Percentiles rank a stretch among this genome's conserved stretches.
Conservation (phyloP, 192 early-diverging fungal species). For the Coemansia aciculifera region DNA sequence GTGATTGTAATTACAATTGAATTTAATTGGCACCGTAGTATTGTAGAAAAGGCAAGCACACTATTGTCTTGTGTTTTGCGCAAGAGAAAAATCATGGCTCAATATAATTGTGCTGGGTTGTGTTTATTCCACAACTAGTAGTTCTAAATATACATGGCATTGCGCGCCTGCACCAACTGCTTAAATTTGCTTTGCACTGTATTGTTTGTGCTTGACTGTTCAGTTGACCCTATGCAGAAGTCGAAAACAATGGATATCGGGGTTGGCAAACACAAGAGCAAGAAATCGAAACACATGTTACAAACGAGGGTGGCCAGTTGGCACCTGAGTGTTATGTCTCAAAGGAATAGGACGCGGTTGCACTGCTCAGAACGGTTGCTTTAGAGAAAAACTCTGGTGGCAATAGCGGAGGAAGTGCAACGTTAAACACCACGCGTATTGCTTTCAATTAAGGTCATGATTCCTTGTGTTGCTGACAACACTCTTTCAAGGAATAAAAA, state of each 20-base stretch:
- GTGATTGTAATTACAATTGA: background rate
- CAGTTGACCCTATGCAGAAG: conserved; percentile 11
- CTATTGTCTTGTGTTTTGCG: background rate
- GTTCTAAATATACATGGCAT: background rate
- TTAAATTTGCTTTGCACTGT: conserved; percentile 1
- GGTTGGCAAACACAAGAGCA: background rate
- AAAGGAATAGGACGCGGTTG: background rate
- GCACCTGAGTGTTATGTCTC: background rate
- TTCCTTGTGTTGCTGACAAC: background rate
- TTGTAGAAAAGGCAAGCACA: background rate
- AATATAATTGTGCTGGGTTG: background rate
- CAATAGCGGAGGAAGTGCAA: background rate
- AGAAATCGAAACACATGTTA: background rate
- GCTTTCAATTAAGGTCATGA: conserved; percentile 6
- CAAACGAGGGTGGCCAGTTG: background rate
- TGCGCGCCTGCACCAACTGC: background rate
- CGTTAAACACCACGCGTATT: conserved; percentile 4
- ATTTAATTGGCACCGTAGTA: background rate
- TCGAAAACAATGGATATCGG: background rate
- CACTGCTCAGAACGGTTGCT: background rate
- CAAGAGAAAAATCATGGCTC: background rate
- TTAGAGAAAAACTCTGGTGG: background rate
- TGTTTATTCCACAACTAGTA: background rate
- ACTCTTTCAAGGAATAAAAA: background rate
- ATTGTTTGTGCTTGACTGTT: background rate